Evolutionary conservation across 352 stramenopile species (phyloP), one percentile per base, ranked within the genome.

Genomic region (Aphanomyces invadans): DNA sequence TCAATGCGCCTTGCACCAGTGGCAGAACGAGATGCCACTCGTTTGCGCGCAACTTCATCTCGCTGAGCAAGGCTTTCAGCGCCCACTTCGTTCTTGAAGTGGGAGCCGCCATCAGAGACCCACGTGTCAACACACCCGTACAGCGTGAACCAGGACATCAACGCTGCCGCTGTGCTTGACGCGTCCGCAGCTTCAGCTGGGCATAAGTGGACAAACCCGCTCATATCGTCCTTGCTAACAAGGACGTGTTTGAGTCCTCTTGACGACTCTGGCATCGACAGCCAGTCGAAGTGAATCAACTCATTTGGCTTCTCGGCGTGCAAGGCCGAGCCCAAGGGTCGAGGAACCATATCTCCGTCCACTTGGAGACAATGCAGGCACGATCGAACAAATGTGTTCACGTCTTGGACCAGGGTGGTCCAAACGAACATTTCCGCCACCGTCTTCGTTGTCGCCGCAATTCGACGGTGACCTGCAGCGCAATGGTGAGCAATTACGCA

Each of bases 251-350:
- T 71, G 49, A 56, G 49, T 56, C 49, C 49, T 19, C 9, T 33
- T 19, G 23, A 33, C 19, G 49, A 17, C 49, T 70, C 32, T 0
- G 69, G 45, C 38, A 77, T 70, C 0, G 59, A 69, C 12, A 79
- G 36, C 11, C 69, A 81, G 11, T 78, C 70, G 23, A 79, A 79
- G 23, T 79, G 70, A 0, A 79, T 25, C 4, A 75, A 4, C 31
- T 81, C 66, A 12, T 79, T 79, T 0, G 71, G 73, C n/a, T 73
- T 77, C 0, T 74, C 75, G 4, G 69, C 70, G 4, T 55, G 48
- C 28, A 78, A 12, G 0, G 54, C 65, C 10, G 68, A 46, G 4
- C 73, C 71, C 33, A 70, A 65, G 9, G 75, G 71, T 0, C 70
- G 49, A 0, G 65, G 71, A 0, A 60, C 44, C 1, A 55, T 64